Conservation (phyloP, 2,329 filamentous ascomycete species). For the Xylaria hypoxylon region DNA sequence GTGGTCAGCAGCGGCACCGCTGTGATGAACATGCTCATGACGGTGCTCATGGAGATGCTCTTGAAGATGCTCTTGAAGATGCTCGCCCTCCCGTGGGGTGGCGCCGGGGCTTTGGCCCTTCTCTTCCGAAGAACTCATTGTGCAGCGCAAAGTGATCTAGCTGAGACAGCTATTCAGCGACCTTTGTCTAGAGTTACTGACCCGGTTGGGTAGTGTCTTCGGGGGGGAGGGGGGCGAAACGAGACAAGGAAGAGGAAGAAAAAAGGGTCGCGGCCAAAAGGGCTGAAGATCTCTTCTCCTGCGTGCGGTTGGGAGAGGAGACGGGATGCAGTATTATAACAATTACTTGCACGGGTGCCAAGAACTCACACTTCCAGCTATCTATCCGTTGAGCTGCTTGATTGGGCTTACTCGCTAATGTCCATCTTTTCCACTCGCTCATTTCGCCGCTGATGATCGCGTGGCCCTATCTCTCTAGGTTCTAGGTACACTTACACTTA, state of each 20-base stretch:
- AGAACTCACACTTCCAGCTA: slow-evolving; percentile 22
- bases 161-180: background rate
- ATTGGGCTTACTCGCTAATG: slow-evolving; percentile 29
- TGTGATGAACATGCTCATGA: slow-evolving; percentile 59
- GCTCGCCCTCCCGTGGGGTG: slow-evolving; percentile 51
- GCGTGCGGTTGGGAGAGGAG: slow-evolving; percentile 8
- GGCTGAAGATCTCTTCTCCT: slow-evolving; percentile 19
- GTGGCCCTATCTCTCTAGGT: slow-evolving; percentile 34
- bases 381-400: slow-evolving; percentile 30
- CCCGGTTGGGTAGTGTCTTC: slow-evolving; percentile 23
- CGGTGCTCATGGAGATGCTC: slow-evolving; percentile 21
- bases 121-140: slow-evolving; percentile 42
- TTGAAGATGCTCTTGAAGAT: too few relatives aligned
- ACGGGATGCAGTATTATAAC: slow-evolving; percentile 35
- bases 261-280: slow-evolving; percentile 27
- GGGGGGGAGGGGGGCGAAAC: slow-evolving; percentile 30
- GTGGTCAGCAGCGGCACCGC: slow-evolving; percentile 50
- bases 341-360: slow-evolving; percentile 24
- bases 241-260: slow-evolving; percentile 29
- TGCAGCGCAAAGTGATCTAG: slow-evolving; percentile 6
- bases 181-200: slow-evolving; percentile 15
- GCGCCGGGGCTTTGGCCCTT: slow-evolving; percentile 44
- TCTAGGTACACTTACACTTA: too few relatives aligned
- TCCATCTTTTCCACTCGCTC: slow-evolving; percentile 17
- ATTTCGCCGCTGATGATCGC: slow-evolving; percentile 40